Evolutionary conservation across 805 yeast species (phyloP).

Genomic region (Clavispora asparagi): DNA sequence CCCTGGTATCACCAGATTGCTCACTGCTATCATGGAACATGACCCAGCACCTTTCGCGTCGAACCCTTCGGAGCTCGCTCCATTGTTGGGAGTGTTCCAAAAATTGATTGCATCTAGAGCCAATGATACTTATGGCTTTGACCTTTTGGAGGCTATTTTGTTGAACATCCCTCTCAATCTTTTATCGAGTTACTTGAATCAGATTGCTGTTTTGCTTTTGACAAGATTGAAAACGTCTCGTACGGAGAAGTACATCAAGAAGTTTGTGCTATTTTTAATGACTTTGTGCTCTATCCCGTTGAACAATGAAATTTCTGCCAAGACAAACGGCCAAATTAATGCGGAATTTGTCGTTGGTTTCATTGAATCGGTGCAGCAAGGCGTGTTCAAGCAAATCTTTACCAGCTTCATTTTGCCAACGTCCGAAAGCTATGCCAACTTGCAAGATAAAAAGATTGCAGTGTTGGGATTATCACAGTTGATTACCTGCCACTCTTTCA

Average conservation of each 20-base stretch:
- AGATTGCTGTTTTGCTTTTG: slow-evolving; percentile 70
- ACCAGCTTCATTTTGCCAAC: slow-evolving; percentile 51
- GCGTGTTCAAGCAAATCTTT: slow-evolving; percentile 48
- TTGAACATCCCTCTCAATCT: slow-evolving; percentile 45
- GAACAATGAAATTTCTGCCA: slow-evolving; percentile 18
- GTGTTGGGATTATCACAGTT: slow-evolving; percentile 46
- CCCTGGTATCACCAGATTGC: slow-evolving; percentile 83
- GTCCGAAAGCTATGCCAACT: slow-evolving; percentile 41
- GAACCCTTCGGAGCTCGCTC: slow-evolving; percentile 45
- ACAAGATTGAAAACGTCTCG: slow-evolving; percentile 76
- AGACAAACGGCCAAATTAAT: slow-evolving; percentile 32
- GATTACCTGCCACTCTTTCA: slow-evolving; percentile 23
- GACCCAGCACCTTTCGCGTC: slow-evolving; percentile 37
- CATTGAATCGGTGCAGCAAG: slow-evolving; percentile 68
- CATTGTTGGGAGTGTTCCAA: slow-evolving; percentile 94
- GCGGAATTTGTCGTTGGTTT: slow-evolving; percentile 52
- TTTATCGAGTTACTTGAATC: slow-evolving; percentile 54
- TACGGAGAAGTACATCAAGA: slow-evolving; percentile 75
- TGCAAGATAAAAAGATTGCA: slow-evolving; percentile 51
- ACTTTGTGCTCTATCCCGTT: slow-evolving; percentile 41
- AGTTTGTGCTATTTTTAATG: slow-evolving; percentile 61
- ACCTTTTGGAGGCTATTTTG: slow-evolving; percentile 68
- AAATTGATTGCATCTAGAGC: slow-evolving; percentile 80
- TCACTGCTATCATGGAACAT: slow-evolving; percentile 59
- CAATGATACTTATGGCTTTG: slow-evolving; percentile 81